phyloP scores from a whole-genome alignment of 768 basidiomycete species.

The Trametes cingulata region DNA sequence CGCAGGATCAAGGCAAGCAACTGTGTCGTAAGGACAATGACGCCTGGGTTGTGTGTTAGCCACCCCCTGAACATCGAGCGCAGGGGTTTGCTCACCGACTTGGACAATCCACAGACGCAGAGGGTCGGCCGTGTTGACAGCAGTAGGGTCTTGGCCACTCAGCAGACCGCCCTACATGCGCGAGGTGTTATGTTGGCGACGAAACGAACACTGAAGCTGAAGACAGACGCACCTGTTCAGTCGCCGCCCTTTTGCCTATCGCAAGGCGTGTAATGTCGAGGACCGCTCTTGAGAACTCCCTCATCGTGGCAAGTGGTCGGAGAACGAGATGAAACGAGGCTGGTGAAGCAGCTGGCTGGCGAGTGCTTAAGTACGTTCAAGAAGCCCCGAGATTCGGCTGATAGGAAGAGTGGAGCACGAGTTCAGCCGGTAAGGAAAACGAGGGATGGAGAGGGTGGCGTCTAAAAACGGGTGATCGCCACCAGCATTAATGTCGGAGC shows the following conservation, averaged over 20 bases:
- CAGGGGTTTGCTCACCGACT: constrained; percentile 53
- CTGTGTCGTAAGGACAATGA: constrained; percentile 83
- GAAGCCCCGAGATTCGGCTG: constrained; percentile 12
- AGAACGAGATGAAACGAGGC: not conserved
- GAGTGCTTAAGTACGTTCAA: not conserved
- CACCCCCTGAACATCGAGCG: not conserved
- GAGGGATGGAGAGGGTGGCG: not conserved
- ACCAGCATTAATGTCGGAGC: not conserved
- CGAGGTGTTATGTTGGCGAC: not conserved
- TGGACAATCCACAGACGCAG: constrained; percentile 77
- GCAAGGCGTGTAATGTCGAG: constrained; percentile 10
- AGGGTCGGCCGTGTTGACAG: constrained; percentile 67
- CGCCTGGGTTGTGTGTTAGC: constrained; percentile 46
- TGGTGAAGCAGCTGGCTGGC: not conserved
- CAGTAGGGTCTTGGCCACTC: constrained; percentile 70
- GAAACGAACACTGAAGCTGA: not conserved
- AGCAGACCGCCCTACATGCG: constrained; percentile 66
- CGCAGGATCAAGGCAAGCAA: constrained; percentile 69
- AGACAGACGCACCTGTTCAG: constrained; percentile 8
- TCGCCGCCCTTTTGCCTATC: constrained; percentile 4
- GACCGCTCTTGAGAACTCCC: constrained; percentile 14
- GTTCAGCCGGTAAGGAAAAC: not conserved
- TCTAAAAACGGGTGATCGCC: not conserved
- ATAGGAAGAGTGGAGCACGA: constrained; percentile 10
- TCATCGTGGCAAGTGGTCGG: constrained; percentile 2